Base-by-base conservation (phyloP, 1,284 basidiomycete species). In the Cryptococcus hybrid region DNA sequence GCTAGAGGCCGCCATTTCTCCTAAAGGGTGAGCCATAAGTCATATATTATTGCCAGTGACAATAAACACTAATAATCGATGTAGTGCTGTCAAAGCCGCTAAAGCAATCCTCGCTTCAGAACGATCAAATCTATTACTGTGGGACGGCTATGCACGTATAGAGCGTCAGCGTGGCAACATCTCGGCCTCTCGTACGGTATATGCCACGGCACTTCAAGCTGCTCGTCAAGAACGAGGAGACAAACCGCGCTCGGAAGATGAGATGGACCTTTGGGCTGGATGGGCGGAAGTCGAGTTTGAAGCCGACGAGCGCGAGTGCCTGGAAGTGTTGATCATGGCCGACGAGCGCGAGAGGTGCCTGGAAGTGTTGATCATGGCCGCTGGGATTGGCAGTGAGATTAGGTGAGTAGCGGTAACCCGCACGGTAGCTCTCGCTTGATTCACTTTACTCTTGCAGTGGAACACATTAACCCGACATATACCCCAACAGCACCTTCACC, bases 201-300 rank as follows among this genome's bases (percentile, higher is more conserved):
- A 92, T 74, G 82, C 86, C 63, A 88, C 87, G 0, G 78, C 78
- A 3, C 61, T 82, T 1, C 73, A 74, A 12, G 70, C 77, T 18
- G 76, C 63, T 45, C 15, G 57, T 45, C 34, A 54, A 49, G 50
- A 62, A 57, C 42, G 63, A 7, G 18, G 54, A 53, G 55, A 51
- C 1, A 52, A 38, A 1, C 24, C 42, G 6, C 34, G 40, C 15
- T 54, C 57, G n/a, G 67, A 73, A 15, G 68, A 74, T 42, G 62
- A 64, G 52, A 51, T 60, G n/a, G 78, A 78, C 60, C 70, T 96
- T 44, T 93, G 89, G 88, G 89, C 87, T 79, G 85, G 88, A 51
- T 96, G 91, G 90, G 89, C 88, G 0, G 88, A 92, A 70, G 84
- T 93, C 0, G 88, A 92, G 70, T 84, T 93, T 54, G 60, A 58